Evolutionary conservation across 2,329 filamentous ascomycete genomes (phyloP).

Genomic region (Hypoxylon sp.): DNA sequence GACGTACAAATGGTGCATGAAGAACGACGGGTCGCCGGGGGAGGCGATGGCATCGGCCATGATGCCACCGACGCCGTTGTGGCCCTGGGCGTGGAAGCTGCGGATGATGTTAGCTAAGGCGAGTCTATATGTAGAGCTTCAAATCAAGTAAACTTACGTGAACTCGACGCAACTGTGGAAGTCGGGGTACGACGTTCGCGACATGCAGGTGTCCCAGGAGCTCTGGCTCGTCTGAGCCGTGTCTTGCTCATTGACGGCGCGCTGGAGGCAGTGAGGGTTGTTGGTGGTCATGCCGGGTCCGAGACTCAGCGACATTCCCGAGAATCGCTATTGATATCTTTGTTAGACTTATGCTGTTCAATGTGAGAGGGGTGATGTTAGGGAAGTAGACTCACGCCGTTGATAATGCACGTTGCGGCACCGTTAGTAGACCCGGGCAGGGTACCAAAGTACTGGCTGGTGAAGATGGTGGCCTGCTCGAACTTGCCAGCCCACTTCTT

Average conservation of each 20-base stretch:
- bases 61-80: slow-evolving; percentile 51
- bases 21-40: slow-evolving; percentile 51
- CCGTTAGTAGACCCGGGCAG: slow-evolving; percentile 45
- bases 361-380: no score
- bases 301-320: slow-evolving; percentile 42
- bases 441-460: slow-evolving; percentile 47
- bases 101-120: slow-evolving; percentile 16
- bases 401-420: slow-evolving; percentile 46
- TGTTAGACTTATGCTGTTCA: slow-evolving; percentile 9
- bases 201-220: slow-evolving; percentile 45
- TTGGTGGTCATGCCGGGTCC: slow-evolving; percentile 45
- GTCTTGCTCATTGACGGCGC: slow-evolving; percentile 47
- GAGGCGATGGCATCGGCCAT: slow-evolving; percentile 51
- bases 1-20: slow-evolving; percentile 52
- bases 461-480: slow-evolving; percentile 47
- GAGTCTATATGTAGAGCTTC: background rate
- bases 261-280: slow-evolving; percentile 50
- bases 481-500: slow-evolving; percentile 51
- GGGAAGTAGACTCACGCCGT: slow-evolving; percentile 42
- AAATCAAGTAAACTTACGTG: slow-evolving; percentile 43
- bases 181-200: slow-evolving; percentile 46
- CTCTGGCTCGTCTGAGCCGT: slow-evolving; percentile 46
- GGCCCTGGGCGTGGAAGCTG: slow-evolving; percentile 51
- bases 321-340: slow-evolving; percentile 38
- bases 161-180: slow-evolving; percentile 50